Percentiles rank a stretch among this genome's conserved stretches.
These are phyloP conservation scores for Ogataea kodamae DNA, from an alignment of 805 yeast species.

Conservation along the genomic window DNA sequence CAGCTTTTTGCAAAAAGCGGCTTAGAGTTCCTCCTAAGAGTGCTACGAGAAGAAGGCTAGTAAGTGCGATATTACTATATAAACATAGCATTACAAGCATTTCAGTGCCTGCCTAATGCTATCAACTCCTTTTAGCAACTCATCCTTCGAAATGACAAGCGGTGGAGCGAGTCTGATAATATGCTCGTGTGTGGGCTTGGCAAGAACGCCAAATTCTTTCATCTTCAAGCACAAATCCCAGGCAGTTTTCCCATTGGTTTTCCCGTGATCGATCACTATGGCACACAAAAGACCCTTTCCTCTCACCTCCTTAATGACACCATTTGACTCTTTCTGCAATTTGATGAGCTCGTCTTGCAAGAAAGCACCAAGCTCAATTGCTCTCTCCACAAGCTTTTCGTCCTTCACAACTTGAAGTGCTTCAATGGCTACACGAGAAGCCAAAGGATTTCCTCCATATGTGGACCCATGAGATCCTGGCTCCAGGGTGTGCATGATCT, in stretches of 20 bases:
- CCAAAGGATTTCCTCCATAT: conserved; percentile 95
- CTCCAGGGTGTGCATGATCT: conserved; percentile 82
- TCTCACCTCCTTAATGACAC: conserved; percentile 59
- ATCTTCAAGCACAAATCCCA: conserved; percentile 93
- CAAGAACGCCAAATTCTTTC: conserved; percentile 85
- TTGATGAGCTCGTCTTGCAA: conserved; percentile 57
- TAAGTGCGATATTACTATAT: too few relatives aligned
- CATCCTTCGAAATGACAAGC: conserved; percentile 83
- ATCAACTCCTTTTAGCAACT: conserved; percentile 75
- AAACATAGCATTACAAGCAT: too few relatives aligned
- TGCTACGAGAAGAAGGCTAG: conserved; percentile 33
- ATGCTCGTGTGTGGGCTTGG: conserved; percentile 95
- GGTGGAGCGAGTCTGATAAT: conserved; percentile 97
- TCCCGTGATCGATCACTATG: conserved; percentile 80
- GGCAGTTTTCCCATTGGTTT: conserved; percentile 85
- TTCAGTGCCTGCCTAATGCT: conserved; percentile 60
- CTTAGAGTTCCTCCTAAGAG: conserved; percentile 53
- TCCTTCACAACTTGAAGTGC: conserved; percentile 88
- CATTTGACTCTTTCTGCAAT: conserved; percentile 49
- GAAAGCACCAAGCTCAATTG: conserved; percentile 64
- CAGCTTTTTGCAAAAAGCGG: conserved; percentile 68
- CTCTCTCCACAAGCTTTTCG: conserved; percentile 79
- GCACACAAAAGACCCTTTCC: conserved; percentile 89
- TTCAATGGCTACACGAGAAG: conserved; percentile 89
- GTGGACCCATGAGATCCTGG: conserved; percentile 98